These are phyloP conservation scores for Sanghuangporus sanghuang DNA, from an alignment of 1,284 basidiomycete species.

Conservation along the genomic window DNA sequence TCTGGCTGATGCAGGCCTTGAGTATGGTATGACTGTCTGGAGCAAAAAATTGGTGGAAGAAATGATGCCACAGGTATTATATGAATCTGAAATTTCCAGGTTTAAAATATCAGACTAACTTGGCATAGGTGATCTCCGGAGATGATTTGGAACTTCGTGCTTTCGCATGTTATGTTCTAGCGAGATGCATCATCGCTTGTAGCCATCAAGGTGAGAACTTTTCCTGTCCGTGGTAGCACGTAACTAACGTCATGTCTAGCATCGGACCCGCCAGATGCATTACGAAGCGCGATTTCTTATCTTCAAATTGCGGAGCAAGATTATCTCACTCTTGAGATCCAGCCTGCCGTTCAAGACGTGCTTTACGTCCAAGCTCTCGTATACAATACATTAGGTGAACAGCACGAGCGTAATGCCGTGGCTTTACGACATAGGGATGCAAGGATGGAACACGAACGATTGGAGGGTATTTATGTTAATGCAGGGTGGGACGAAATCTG, in stretches of 20 bases:
- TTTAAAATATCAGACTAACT: not conserved
- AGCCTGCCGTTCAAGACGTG: constrained; percentile 55
- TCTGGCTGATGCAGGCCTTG: constrained; percentile 69
- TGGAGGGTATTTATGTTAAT: constrained; percentile 42
- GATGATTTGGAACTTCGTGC: constrained; percentile 70
- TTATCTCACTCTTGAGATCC: constrained; percentile 53
- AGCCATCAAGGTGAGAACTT: constrained; percentile 19
- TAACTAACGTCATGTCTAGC: not conserved
- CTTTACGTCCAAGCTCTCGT: constrained; percentile 65
- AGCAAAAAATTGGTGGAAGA: constrained; percentile 62
- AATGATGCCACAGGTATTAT: constrained; percentile 66
- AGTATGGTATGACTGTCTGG: constrained; percentile 68
- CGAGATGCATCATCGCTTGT: constrained; percentile 61
- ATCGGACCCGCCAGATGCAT: constrained; percentile 32
- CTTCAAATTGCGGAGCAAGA: constrained; percentile 61
- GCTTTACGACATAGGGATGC: constrained; percentile 46
- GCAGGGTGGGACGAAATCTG: constrained; percentile 50
- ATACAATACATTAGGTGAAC: constrained; percentile 57
- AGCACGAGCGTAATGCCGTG: constrained; percentile 40
- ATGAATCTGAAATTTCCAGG: not conserved
- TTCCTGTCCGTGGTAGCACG: not conserved
- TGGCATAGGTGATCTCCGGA: constrained; percentile 57
- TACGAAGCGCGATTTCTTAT: constrained; percentile 54
- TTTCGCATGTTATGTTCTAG: constrained; percentile 65
- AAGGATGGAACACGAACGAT: constrained; percentile 33